Base-by-base conservation (phyloP, 305 asterid species). In the Petunia hybrid region DNA sequence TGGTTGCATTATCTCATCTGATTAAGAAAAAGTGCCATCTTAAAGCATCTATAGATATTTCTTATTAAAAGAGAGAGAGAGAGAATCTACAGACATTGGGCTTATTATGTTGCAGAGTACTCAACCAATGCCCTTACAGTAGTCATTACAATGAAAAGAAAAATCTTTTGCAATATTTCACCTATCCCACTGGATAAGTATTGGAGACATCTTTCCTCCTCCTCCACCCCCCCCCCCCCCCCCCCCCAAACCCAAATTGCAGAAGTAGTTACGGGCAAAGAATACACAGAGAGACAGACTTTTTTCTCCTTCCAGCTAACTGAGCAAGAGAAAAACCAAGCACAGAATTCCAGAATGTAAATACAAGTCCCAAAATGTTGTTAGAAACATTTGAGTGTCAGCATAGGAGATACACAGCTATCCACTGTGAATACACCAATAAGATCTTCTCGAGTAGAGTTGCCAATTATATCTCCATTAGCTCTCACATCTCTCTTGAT, bases 41-140 rank as follows among this genome's bases (percentile, higher is more conserved):
- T 16, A 59, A 59, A 59, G 4, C 65, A 61, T 61, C 8, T n/a
- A 68, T 42, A 22, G 39, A 43, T 42, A 16, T 40, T 40, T 14
- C 74, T 51, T 40, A 40, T 13, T 2, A 66, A 68, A 42, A 68
- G 41, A 6, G 3, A 31, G 42, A 41, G 8, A 2, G 55, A 41
- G 9, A 57, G 57, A 69, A 9, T 60, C 40, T 36, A 36, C 14
- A 73, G 63, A 36, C 36, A 51, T 73, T 73, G 78, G 7, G 63
- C 36, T 73, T 73, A 51, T 73, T 35, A 73, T 51, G 36, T 53
- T 51, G 64, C 3, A 14, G 10, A 31, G 48, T 63, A 7, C 78
- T 13, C 78, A 73, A 36, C 46, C 64, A 73, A 53, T 73, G 63
- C 63, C 63, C 63, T 6, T 51, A 35, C 35, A 62, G 45, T 35